Base-by-base conservation (phyloP, 768 basidiomycete species). In the Chalciporus sphaerocephalus region DNA sequence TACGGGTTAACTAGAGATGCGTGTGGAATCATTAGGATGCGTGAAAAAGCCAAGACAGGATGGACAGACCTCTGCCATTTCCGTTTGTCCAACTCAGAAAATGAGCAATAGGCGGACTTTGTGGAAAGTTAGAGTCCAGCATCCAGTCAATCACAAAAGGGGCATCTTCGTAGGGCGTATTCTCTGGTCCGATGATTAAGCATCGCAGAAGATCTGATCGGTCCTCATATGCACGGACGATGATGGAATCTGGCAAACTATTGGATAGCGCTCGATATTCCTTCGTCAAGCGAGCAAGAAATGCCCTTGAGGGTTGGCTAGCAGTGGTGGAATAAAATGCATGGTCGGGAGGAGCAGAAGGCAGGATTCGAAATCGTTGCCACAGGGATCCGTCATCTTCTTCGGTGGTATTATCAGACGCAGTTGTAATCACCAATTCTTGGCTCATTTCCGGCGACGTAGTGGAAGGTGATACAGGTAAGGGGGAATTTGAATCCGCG, bases 121-220 rank as follows among this genome's bases (percentile, higher is more conserved):
- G 80, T 36, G 84, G 92, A 61, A 86, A 96, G 62, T 85, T 83
- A 43, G 81, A 88, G 57, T 88, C 89, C 10, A 92, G 71, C 75
- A 83, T 80, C 89, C 89, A 92, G 66, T 97, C 93, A 46, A 96
- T 95, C 20, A 96, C 84, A 66, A 95, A 94, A 0, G 93, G 94
- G 16, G 91, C 90, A 63, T 94, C 87, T 63, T 90, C 80, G 54
- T 95, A 96, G n/a, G 93, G 93, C 8, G 94, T 96, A 52, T 92
- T 93, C 56, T 87, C 81, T 46, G 92, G 91, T 3, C 93, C 93
- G 51, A 97, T 83, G 48, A 97, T 97, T 39, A 97, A 74, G 58
- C 79, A 87, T 24, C 93, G 80, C 49, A 96, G 66, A 28, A 97
- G 75, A 69, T 97, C 93, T 35, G 81, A 74, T 21, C 93, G 80